A percentile compares a stretch with the other conserved stretches of the same genome.
Evolutionary conservation across 768 basidiomycete genomes (phyloP).

Genomic region (Panellus pusillus): DNA sequence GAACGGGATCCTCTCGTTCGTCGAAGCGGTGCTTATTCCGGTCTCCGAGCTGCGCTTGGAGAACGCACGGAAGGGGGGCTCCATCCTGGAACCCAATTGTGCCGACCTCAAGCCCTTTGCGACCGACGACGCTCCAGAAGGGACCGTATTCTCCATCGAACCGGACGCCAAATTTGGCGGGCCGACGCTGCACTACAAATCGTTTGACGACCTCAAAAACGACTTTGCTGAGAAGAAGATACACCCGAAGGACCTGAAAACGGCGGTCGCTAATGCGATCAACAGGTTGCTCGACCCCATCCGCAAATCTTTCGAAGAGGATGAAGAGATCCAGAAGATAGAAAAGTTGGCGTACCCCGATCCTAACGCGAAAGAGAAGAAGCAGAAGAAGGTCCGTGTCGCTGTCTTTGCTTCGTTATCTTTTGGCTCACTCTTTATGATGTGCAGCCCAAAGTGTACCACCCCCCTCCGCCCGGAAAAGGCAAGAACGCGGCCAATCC

Average conservation of each 20-base stretch:
- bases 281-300: slow-evolving; percentile 78
- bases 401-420: background rate
- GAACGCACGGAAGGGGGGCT: slow-evolving; percentile 45
- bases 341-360: slow-evolving; percentile 85
- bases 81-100: slow-evolving; percentile 46
- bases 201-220: slow-evolving; percentile 63
- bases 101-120: slow-evolving; percentile 66
- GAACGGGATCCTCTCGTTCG: slow-evolving; percentile 88
- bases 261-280: slow-evolving; percentile 71
- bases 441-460: slow-evolving; percentile 73
- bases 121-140: slow-evolving; percentile 68
- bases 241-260: slow-evolving; percentile 91
- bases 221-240: slow-evolving; percentile 77
- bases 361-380: slow-evolving; percentile 59
- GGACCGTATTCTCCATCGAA: slow-evolving; percentile 77
- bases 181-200: slow-evolving; percentile 61
- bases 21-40: slow-evolving; percentile 85
- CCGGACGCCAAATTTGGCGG: slow-evolving; percentile 85
- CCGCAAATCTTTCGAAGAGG: slow-evolving; percentile 69
- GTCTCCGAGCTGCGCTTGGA: slow-evolving; percentile 76
- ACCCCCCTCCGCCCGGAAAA: slow-evolving; percentile 80
- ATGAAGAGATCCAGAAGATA: slow-evolving; percentile 77
- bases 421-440: background rate
- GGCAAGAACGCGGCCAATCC: slow-evolving; percentile 51
- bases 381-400: slow-evolving; percentile 60